These are phyloP conservation scores for Suillus americanus DNA, from an alignment of 768 basidiomycete species.

Conservation along the genomic window DNA sequence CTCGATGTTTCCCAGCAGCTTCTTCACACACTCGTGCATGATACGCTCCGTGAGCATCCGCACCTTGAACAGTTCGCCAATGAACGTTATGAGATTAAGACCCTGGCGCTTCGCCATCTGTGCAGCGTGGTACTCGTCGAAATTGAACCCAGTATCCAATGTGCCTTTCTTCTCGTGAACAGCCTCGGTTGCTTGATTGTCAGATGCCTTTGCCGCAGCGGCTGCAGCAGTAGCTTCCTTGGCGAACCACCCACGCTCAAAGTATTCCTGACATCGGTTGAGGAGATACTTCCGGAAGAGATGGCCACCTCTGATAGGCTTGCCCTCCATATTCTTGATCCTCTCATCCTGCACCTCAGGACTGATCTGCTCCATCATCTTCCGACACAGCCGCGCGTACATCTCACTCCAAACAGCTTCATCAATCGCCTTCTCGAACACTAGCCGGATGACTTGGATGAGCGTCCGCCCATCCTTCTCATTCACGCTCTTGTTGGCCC, in stretches of 20 bases:
- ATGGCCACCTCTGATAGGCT: conserved; percentile 89
- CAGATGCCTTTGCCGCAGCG: conserved; percentile 80
- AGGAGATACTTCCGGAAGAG: conserved; percentile 97
- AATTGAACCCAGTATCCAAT: conserved; percentile 74
- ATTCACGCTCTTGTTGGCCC: conserved; percentile 92
- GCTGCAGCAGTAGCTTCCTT: conserved; percentile 87
- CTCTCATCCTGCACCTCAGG: conserved; percentile 86
- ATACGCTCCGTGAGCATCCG: conserved; percentile 97
- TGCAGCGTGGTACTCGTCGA: conserved; percentile 94
- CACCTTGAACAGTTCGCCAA: conserved; percentile 98
- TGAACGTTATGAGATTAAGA: conserved; percentile 96
- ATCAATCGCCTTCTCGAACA: conserved; percentile 97
- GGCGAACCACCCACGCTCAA: conserved; percentile 92
- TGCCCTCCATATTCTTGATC: conserved; percentile 77
- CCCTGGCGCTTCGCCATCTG: conserved; percentile 98
- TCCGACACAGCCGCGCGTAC: conserved; percentile 93
- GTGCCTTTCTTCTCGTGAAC: conserved; percentile 56
- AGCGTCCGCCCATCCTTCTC: conserved; percentile 93
- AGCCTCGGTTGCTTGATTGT: conserved; percentile 77
- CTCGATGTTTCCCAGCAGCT: conserved; percentile 88
- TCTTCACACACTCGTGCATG: conserved; percentile 98
- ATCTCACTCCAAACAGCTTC: conserved; percentile 96
- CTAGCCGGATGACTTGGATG: conserved; percentile 92
- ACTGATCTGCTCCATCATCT: conserved; percentile 94
- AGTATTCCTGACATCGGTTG: conserved; percentile 96